Percentiles rank a stretch among this genome's conserved stretches.
Evolutionary conservation across 1,284 basidiomycete species (phyloP).

Genomic region (Boletus semigastroideus): DNA sequence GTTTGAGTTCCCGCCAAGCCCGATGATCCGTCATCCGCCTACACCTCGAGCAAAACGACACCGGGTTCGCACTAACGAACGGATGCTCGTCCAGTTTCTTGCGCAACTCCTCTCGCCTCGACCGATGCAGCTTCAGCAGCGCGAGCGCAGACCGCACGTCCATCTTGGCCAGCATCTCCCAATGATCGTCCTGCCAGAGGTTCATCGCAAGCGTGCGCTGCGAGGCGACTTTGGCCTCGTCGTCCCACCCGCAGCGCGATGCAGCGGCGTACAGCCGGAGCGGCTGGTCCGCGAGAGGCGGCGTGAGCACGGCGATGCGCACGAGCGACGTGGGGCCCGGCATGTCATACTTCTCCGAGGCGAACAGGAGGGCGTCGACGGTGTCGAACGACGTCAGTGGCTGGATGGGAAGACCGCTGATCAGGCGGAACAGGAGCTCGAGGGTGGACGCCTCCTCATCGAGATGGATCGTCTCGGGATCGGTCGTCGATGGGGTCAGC

Average conservation of each 20-base stretch:
- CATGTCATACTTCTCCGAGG: constrained; percentile 70
- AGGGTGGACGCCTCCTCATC: constrained; percentile 56
- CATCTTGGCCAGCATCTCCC: constrained; percentile 45
- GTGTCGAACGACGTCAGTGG: constrained; percentile 49
- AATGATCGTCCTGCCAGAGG: constrained; percentile 46
- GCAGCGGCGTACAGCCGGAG: constrained; percentile 56
- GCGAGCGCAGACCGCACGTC: constrained; percentile 50
- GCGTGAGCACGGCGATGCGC: constrained; percentile 51
- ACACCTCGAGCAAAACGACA: constrained; percentile 48
- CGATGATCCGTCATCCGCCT: constrained; percentile 50
- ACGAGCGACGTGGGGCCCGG: constrained; percentile 57
- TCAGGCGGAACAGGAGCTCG: constrained; percentile 57
- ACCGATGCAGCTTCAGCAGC: constrained; percentile 52
- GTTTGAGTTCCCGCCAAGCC: constrained; percentile 63
- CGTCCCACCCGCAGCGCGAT: constrained; percentile 56
- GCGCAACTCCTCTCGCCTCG: constrained; percentile 47
- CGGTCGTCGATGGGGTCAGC: constrained; percentile 19
- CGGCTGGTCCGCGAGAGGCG: constrained; percentile 48
- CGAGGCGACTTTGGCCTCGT: constrained; percentile 52
- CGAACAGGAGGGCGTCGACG: constrained; percentile 55
- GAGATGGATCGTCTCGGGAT: constrained; percentile 46
- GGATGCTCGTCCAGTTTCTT: constrained; percentile 53
- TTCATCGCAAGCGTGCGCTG: constrained; percentile 48
- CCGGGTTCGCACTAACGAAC: constrained; percentile 50
- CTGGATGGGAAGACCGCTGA: constrained; percentile 54